Evolutionary conservation across 345 rosid genomes (phyloP), one percentile per base, ranked within the genome.

Genomic region (Litchi chinensis): DNA sequence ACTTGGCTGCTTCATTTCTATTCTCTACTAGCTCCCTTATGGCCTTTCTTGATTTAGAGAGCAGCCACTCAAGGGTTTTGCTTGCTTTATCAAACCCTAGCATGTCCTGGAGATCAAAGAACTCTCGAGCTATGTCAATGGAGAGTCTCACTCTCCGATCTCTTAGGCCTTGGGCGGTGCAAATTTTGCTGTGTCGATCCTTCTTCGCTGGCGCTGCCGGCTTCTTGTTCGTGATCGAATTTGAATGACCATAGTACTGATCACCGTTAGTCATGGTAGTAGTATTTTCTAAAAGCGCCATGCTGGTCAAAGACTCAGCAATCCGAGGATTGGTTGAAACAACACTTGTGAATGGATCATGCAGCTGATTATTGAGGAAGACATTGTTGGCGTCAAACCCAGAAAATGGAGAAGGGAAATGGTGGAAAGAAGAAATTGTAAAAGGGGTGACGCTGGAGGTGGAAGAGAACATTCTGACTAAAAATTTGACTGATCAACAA

Each of bases 101-200:
- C 91, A 83, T 82, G 80, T 94, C 98, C 73, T 94, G 98, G 39
- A 94, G 97, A 82, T 87, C 94, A 46, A 94, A 94, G 88, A 94
- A 94, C 77, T 88, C 84, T 26, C 95, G 87, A 66, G 98, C 83
- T 59, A 89, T 81, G 8, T 83, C 91, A 46, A 94, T 86, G 54
- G 98, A 94, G 65, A 94, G 89, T 79, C 98, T 89, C 48, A 94
- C 97, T 73, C 98, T 90, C 78, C 98, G 85, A 79, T 94, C 97
- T 79, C 98, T 83, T 5, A 91, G 79, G 5, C 98, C 98, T 82
- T 86, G 87, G 19, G 97, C 93, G 0, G 98, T 94, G 79, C 52
- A 77, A 76, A 94, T 92, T 88, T 94, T 94, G 83, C 93, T 92
- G 65, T 90, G 94, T 59, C 95, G 69, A 63, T 90, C 95, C 80